Percentiles rank a stretch among this genome's conserved stretches.
These are phyloP conservation scores for Xylariaceae sp. DNA, from an alignment of 2,329 filamentous ascomycete genomes.

Conservation along the genomic window DNA sequence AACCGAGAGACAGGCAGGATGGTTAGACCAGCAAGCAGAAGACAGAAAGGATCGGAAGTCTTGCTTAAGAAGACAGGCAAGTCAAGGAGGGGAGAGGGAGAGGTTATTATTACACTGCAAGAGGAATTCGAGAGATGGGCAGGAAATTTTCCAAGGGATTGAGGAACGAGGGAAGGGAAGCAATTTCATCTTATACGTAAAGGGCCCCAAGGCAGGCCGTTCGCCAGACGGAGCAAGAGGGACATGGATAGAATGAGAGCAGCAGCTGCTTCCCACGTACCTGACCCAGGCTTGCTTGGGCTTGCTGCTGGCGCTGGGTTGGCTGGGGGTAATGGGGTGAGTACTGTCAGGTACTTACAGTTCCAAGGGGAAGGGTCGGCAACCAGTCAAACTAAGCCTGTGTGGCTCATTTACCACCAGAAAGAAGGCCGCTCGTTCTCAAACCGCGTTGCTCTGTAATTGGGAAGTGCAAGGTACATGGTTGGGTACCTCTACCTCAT, in stretches of 20 bases:
- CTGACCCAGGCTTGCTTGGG: too few relatives aligned
- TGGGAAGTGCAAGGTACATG: slow-evolving; percentile 1
- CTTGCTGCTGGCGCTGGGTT: too few relatives aligned
- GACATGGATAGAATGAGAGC: not conserved
- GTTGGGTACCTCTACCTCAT: too few relatives aligned
- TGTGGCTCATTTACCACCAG: slow-evolving; percentile 24
- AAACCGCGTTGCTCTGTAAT: slow-evolving; percentile 11
- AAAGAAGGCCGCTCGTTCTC: slow-evolving; percentile 4
- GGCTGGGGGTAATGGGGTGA: not conserved
- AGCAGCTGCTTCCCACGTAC: too few relatives aligned
- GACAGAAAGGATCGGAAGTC: slow-evolving; percentile 8
- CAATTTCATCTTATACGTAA: slow-evolving; percentile 30
- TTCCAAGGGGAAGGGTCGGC: slow-evolving; percentile 15
- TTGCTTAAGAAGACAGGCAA: not conserved
- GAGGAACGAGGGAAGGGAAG: slow-evolving; percentile 21
- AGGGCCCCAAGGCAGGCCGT: slow-evolving; percentile 5
- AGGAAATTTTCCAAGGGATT: slow-evolving; percentile 21
- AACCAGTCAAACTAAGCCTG: slow-evolving; percentile 7
- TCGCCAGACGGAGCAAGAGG: slow-evolving; percentile 7
- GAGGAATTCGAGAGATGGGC: slow-evolving; percentile 18
- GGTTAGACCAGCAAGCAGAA: slow-evolving; percentile 10
- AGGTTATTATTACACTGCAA: slow-evolving; percentile 23
- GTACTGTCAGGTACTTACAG: slow-evolving; percentile 6
- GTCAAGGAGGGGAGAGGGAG: slow-evolving; percentile 6
- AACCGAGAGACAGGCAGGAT: not conserved